phyloP scores from a whole-genome alignment of 2,329 filamentous ascomycete species.

The Colletotrichum truncatum region DNA sequence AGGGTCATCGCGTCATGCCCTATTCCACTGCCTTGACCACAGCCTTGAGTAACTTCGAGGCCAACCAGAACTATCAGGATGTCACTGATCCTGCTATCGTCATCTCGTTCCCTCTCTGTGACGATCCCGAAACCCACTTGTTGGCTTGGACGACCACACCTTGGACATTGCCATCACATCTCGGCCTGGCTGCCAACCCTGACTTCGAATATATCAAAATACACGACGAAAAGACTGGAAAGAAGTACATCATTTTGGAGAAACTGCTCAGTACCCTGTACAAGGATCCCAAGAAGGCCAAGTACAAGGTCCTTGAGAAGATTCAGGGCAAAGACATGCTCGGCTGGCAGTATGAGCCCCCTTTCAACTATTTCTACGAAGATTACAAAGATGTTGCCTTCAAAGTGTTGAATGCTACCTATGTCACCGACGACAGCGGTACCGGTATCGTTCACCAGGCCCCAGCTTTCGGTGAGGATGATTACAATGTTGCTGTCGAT shows the following conservation, averaged over 20 bases:
- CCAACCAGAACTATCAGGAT: slow-evolving; percentile 94
- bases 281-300: slow-evolving; percentile 95
- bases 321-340: slow-evolving; percentile 86
- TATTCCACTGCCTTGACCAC: slow-evolving; percentile 75
- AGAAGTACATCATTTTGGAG: slow-evolving; percentile 87
- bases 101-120: slow-evolving; percentile 84
- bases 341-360: slow-evolving; percentile 87
- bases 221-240: slow-evolving; percentile 81
- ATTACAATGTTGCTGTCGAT: slow-evolving; percentile 85
- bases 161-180: slow-evolving; percentile 84
- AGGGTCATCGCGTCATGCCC: slow-evolving; percentile 92
- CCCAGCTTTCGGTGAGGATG: slow-evolving; percentile 93
- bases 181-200: slow-evolving; percentile 80
- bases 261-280: slow-evolving; percentile 84
- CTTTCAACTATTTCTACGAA: slow-evolving; percentile 90
- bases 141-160: slow-evolving; percentile 93
- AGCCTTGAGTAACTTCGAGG: slow-evolving; percentile 81
- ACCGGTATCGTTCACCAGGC: slow-evolving; percentile 94
- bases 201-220: slow-evolving; percentile 91
- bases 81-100: slow-evolving; percentile 91
- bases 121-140: slow-evolving; percentile 78
- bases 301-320: slow-evolving; percentile 84
- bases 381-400: slow-evolving; percentile 89
- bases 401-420: slow-evolving; percentile 82
- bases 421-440: slow-evolving; percentile 90